Evolutionary conservation across 2,329 filamentous ascomycete genomes (phyloP), one percentile per base, ranked within the genome.

Genomic region (Fusarium pseudocircinatum): DNA sequence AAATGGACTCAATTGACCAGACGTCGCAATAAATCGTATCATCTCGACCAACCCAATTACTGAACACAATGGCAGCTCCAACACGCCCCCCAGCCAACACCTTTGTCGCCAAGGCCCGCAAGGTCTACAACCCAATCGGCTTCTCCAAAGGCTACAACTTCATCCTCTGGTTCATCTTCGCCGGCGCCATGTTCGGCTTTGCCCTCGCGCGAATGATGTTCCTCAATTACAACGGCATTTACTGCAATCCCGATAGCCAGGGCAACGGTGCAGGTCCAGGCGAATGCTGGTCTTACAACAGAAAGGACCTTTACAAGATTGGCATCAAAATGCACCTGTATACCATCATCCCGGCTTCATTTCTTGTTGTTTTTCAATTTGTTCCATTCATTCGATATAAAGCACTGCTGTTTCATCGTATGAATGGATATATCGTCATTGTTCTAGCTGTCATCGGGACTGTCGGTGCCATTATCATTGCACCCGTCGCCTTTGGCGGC

Each of bases 401-500:
- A 62, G 75, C 80, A 44, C 79, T 89, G 0, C 63, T 88, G 2
- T 78, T 91, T n/a, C 90, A 92, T 75, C 86, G 90, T 0, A 83
- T 92, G 64, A 89, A 87, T 60, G 90, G 90, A 1, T 91, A 91
- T 63, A 47, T 86, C 11, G 78, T 90, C 44, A 69, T 88, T 1
- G 52, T 87, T 0, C 81, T 92, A 0, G 80, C 86, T 2, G n/a
- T 87, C 0, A 54, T 87, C 8, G 81, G 82, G 11, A 85, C 85
- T 1, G 81, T 81, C 0, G 87, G 86, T 0, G 88, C 85, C 0
- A 69, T 91, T 0, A 87, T 91, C 80, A 86, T 90, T n/a, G 80
- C 82, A 0, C 82, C 84, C 0, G 81, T 82, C 37, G 78, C 87
- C 0, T 87, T 90, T 65, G 89, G 90, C 10, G 90, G 90, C 1